Evolutionary conservation across 305 asterid species (phyloP).

Genomic region (Ajuga reptans): DNA sequence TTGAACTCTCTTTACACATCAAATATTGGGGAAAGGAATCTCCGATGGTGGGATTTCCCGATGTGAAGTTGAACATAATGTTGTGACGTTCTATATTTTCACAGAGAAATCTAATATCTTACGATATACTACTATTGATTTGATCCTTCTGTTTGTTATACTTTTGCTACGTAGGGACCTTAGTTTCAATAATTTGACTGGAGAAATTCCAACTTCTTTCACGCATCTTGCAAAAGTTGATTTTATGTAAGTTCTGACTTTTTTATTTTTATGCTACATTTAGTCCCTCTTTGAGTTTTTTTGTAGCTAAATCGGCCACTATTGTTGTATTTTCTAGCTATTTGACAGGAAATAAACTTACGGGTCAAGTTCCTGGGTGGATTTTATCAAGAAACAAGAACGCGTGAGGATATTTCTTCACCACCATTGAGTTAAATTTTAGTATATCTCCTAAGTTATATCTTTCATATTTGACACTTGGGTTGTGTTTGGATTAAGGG

Average conservation of each 20-base stretch:
- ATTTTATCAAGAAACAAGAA: constrained; percentile 63
- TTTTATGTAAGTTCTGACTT: constrained; percentile 55
- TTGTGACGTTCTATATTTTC: too few species aligned
- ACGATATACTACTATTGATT: too few species aligned
- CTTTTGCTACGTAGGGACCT: constrained; percentile 53
- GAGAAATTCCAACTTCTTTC: constrained; percentile 58
- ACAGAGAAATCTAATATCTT: too few species aligned
- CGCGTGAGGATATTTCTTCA: constrained; percentile 35
- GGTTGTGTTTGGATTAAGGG: too few species aligned
- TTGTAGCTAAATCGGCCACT: neutral
- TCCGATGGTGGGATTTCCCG: too few species aligned
- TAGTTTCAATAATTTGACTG: constrained; percentile 70
- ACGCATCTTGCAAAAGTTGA: constrained; percentile 41
- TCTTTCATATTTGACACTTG: too few species aligned
- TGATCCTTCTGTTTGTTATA: too few species aligned
- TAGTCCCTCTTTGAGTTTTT: neutral
- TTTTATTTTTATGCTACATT: neutral
- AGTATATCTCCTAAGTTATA: neutral
- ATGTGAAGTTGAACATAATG: too few species aligned
- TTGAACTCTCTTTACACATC: too few species aligned
- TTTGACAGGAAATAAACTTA: constrained; percentile 70
- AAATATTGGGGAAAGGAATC: too few species aligned
- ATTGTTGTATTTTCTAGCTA: constrained; percentile 33
- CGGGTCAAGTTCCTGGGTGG: constrained; percentile 63
- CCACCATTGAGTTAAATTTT: neutral